Conservation (phyloP, 2,329 filamentous ascomycete genomes). For the Onygenales sp. region DNA sequence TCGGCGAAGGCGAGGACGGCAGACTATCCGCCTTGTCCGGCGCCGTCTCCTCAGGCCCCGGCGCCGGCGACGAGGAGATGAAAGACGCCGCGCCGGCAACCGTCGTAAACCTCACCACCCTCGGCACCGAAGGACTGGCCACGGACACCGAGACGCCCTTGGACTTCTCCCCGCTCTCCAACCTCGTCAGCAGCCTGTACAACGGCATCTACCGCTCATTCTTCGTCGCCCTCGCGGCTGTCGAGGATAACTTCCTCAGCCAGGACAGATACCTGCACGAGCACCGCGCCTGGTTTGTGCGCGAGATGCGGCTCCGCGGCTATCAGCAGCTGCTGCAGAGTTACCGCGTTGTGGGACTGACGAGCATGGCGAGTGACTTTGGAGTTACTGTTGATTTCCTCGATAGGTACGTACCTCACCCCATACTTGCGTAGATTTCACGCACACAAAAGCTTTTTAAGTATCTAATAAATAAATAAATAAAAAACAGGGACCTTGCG, state of each 20-base stretch:
- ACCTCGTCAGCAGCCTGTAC: conserved; percentile 85
- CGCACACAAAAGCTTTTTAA: too few species aligned
- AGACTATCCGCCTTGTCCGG: conserved; percentile 75
- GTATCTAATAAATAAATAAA: too few species aligned
- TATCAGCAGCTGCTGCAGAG: conserved; percentile 97
- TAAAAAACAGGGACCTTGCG: conserved; percentile 63
- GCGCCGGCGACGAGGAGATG: conserved; percentile 67
- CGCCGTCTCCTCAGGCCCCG: conserved; percentile 69
- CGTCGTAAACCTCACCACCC: conserved; percentile 78
- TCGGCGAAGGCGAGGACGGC: conserved; percentile 72
- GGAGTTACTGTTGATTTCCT: conserved; percentile 94
- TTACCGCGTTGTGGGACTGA: conserved; percentile 91
- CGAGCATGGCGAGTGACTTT: conserved; percentile 96
- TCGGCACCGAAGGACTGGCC: conserved; percentile 59
- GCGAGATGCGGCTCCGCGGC: conserved; percentile 92
- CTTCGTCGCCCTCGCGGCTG: conserved; percentile 78
- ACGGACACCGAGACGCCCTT: conserved; percentile 71
- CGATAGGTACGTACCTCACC: conserved; percentile 59
- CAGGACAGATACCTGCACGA: conserved; percentile 93
- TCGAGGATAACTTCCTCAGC: conserved; percentile 88
- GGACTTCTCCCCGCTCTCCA: conserved; percentile 81
- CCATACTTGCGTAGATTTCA: too few species aligned
- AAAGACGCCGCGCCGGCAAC: conserved; percentile 50
- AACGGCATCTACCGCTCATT: conserved; percentile 89
- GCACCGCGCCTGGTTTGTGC: conserved; percentile 94